These are phyloP conservation scores for Panicum miliaceum DNA, from an alignment of 176 grass and related monocot genomes.

Conservation along the genomic window DNA sequence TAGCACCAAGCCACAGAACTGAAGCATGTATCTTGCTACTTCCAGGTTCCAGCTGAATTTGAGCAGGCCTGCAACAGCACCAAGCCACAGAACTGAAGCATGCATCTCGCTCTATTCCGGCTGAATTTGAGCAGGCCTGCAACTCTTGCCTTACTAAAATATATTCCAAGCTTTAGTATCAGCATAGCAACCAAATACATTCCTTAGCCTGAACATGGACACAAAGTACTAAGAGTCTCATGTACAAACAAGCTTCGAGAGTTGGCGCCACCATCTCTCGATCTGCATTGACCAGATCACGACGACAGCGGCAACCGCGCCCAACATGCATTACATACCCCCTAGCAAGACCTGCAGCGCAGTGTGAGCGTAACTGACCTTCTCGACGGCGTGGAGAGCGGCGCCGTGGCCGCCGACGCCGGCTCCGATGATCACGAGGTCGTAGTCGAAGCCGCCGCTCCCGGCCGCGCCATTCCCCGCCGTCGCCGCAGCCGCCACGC, in stretches of 20 bases:
- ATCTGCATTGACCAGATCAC: constrained; percentile 31
- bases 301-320: neutral
- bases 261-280: neutral
- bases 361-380: constrained; percentile 35
- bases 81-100: neutral
- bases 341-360: neutral
- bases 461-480: constrained; percentile 47
- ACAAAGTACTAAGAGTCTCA: neutral
- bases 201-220: neutral
- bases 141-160: neutral
- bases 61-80: neutral
- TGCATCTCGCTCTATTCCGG: neutral
- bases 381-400: constrained; percentile 75
- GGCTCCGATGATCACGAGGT: constrained; percentile 81
- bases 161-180: neutral
- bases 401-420: constrained; percentile 81
- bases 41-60: neutral
- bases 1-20: neutral
- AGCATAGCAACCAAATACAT: neutral
- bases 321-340: neutral
- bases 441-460: constrained; percentile 67
- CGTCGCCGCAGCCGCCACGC: neutral
- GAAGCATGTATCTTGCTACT: neutral
- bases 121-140: neutral
- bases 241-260: neutral